These are phyloP conservation scores for Zychaea mexicana DNA, from an alignment of 371 early-diverging fungal genomes.

Conservation along the genomic window DNA sequence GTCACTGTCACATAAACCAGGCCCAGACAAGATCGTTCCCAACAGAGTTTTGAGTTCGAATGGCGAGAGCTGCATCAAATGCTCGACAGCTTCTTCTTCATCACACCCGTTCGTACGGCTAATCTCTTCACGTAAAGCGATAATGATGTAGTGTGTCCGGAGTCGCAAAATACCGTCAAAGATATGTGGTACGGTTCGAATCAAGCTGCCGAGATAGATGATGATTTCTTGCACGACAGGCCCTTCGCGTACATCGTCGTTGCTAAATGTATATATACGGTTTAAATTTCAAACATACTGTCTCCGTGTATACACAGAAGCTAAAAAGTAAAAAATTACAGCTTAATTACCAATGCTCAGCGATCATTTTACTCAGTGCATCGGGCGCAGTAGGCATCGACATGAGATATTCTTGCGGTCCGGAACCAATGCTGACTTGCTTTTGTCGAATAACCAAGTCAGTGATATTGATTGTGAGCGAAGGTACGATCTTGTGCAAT, in stretches of 20 bases:
- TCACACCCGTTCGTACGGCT: constrained; percentile 70
- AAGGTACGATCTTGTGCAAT: constrained; percentile 72
- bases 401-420: constrained; percentile 66
- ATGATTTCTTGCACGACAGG: constrained; percentile 86
- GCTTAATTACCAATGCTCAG: constrained; percentile 57
- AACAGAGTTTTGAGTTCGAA: constrained; percentile 80
- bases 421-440: constrained; percentile 80
- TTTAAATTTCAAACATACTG: not conserved
- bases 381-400: constrained; percentile 73
- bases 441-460: constrained; percentile 84
- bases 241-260: constrained; percentile 83
- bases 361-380: constrained; percentile 66
- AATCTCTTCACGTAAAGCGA: constrained; percentile 86
- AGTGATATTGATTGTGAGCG: constrained; percentile 80
- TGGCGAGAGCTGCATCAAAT: constrained; percentile 80
- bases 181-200: constrained; percentile 68
- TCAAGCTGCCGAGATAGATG: constrained; percentile 77
- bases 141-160: constrained; percentile 81
- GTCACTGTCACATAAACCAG: constrained; percentile 51
- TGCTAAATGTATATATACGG: constrained; percentile 18
- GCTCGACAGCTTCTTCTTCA: constrained; percentile 82
- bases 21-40: constrained; percentile 75
- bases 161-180: constrained; percentile 87
- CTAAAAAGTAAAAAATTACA: not conserved
- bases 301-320: not conserved